Percentiles rank a stretch among this genome's conserved stretches.
These are phyloP conservation scores for Geotrichum bryndzae DNA, from an alignment of 1,139 yeast genomes.

Conservation along the genomic window DNA sequence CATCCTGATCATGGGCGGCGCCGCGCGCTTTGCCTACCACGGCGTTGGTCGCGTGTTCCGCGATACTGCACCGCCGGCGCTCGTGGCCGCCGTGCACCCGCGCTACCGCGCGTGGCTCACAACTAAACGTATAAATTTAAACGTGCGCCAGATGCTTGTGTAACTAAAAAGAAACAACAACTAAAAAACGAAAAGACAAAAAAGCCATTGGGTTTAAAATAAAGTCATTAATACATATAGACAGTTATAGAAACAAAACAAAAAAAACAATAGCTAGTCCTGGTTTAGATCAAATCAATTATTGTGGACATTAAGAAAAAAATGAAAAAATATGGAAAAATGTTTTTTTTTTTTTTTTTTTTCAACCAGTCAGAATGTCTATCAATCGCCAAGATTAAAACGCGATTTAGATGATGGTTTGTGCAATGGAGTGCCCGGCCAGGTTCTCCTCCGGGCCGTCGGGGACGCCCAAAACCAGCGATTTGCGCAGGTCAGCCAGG, in stretches of 20 bases:
- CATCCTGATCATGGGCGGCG: conserved; percentile 40
- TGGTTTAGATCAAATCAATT: no score
- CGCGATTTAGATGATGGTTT: conserved; percentile 39
- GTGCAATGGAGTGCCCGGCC: conserved; percentile 53
- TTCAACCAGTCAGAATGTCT: no score
- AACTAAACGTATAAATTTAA: conserved; percentile 38
- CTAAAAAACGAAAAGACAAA: no score
- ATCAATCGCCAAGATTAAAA: no score
- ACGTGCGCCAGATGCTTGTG: conserved; percentile 39
- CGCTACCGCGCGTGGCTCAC: conserved; percentile 33
- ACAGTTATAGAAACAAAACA: no score
- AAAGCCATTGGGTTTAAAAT: no score
- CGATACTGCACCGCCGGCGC: conserved; percentile 32
- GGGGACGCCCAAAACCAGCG: conserved; percentile 37
- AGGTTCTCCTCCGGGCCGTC: conserved; percentile 84
- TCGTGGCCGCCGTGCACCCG: conserved; percentile 17
- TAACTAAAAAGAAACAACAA: no score
- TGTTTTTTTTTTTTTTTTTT: no score
- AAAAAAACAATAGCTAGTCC: no score
- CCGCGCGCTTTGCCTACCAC: conserved; percentile 38
- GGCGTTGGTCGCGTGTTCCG: conserved; percentile 40
- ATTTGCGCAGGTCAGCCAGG: conserved; percentile 4
- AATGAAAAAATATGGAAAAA: no score
- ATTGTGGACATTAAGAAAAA: no score
- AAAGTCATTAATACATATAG: no score